Base-by-base conservation (phyloP, 1,284 basidiomycete genomes). In the Trametes pubescens region DNA sequence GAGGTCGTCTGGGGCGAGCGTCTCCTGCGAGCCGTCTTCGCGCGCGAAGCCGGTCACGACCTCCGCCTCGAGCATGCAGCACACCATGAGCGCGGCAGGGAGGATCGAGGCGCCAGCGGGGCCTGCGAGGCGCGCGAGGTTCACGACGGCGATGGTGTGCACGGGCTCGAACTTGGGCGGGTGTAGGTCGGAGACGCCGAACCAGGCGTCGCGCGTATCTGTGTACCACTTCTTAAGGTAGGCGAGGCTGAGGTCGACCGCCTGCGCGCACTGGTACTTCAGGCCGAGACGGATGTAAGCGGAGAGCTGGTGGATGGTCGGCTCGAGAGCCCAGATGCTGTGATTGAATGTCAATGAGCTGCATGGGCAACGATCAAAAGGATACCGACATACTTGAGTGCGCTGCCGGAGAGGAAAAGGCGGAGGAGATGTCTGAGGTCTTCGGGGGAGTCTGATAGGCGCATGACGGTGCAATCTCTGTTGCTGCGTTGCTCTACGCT, bases 121-220 rank as follows among this genome's bases (percentile, higher is more conserved):
- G 11, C 55, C 54, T 9, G 59, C 43, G 51, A 61, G 47, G n/a
- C 65, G 62, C 7, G 65, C 65, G 55, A 63, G 65, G 58, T 64
- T 63, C 22, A 64, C 61, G 22, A 61, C 58, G 46, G 55, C 62
- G 56, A 66, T 57, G 10, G 26, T 26, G 58, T 66, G 65, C 32
- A 54, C 35, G 34, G 53, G 24, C 35, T 37, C 26, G 61, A 65
- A 65, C 10, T 34, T 14, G 1, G 61, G 65, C 1, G 65, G 65
- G 32, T 52, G 53, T 38, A 59, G 54, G 13, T 44, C 29, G 51
- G 47, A 32, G 35, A 57, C 61, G 44, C 51, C 40, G 32, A 51
- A 56, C 61, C 60, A 65, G 43, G 29, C 38, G 49, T 60, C 57
- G 49, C 57, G 59, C 57, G 26, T 35, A 37, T 60, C 57, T 38